These are phyloP conservation scores for Plantago elongata DNA, from an alignment of 257 asterid species.

Conservation along the genomic window DNA sequence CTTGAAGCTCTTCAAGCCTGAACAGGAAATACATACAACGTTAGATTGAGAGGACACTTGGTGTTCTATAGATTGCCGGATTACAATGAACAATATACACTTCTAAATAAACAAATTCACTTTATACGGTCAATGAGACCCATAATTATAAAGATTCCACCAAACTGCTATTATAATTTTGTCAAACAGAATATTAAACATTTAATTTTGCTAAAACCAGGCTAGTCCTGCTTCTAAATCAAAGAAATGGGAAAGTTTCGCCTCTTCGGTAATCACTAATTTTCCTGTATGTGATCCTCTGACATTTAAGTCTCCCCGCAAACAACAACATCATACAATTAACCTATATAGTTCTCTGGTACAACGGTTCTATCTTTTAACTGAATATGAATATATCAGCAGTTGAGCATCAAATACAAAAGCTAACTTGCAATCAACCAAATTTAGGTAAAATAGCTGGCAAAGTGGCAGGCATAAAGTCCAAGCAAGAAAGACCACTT, in stretches of 20 bases:
- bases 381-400: no score
- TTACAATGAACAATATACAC: not conserved
- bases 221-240: not conserved
- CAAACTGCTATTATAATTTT: not conserved
- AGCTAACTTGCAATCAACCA: no score
- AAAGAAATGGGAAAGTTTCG: not conserved
- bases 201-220: slow-evolving; percentile 7
- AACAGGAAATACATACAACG: slow-evolving; percentile 18
- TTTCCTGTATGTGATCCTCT: not conserved
- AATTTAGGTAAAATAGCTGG: no score
- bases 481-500: not conserved
- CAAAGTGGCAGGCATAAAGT: no score
- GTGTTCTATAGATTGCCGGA: slow-evolving; percentile 7
- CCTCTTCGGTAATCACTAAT: no score
- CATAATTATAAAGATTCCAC: not conserved
- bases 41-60: slow-evolving; percentile 15
- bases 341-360: not conserved
- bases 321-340: slow-evolving; percentile 1
- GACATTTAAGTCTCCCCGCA: not conserved
- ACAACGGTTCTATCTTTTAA: not conserved
- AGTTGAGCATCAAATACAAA: no score
- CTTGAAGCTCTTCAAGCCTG: slow-evolving; percentile 97
- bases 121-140: not conserved
- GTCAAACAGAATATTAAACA: slow-evolving; percentile 7
- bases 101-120: not conserved